Evolutionary conservation across 1,284 basidiomycete genomes (phyloP), one percentile per base, ranked within the genome.

Genomic region (Earliella scabrosa): DNA sequence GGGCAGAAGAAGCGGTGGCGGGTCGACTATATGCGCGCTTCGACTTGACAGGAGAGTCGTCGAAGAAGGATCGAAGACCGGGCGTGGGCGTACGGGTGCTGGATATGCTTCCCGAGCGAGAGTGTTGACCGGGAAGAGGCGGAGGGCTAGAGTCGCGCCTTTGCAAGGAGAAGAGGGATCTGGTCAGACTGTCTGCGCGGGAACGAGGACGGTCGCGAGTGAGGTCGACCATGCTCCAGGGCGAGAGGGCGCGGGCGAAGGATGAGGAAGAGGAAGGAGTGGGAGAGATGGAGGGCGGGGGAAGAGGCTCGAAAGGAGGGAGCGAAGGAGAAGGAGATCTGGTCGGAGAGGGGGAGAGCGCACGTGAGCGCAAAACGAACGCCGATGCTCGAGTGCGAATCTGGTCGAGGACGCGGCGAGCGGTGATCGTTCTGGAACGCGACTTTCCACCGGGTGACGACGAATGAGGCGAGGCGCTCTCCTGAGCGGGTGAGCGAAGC

Each of bases 321-420:
- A 50, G 45, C 43, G 57, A 55, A 53, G 55, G 50, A 34, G 57
- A 55, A 52, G 58, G 44, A 27, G 52, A 32, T 20, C 36, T 39
- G 50, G 39, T 44, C 7, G 39, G 50, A 35, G 59, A 59, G 51
- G 54, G 43, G 39, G 50, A 56, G 36, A 23, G 58, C n/a, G 46
- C 61, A 53, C 58, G 61, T 63, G 63, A 55, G 18, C 66, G 55
- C 36, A 69, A 59, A 43, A 65, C 65, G 56, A 68, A 61, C 20
- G 67, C 67, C 31, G 67, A 69, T 31, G 67, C 67, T 32, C 67
- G 66, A 47, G 63, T 55, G 53, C 67, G 67, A 57, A 69, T 63
- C 20, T 60, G 62, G 52, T 63, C 56, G 54, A 69, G 56, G 39
- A 69, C 54, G 54, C 56, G 56, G 39, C 62, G 59, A 9, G 65